Base-by-base conservation (phyloP, 352 stramenopile genomes). In the Pythium volutum region DNA sequence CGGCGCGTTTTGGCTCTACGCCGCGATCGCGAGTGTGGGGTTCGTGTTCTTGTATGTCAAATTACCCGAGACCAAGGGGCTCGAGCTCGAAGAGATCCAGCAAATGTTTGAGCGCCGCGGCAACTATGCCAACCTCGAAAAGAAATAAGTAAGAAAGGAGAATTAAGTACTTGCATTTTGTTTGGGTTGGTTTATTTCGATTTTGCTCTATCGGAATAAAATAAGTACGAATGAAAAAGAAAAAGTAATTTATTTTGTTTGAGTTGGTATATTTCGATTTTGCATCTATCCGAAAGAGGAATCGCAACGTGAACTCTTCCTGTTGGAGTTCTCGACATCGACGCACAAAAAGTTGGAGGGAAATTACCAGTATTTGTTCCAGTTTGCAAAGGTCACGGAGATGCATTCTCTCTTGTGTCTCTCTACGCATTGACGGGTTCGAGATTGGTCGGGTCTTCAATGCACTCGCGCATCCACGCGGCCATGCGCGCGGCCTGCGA, bases 1-100 rank as follows among this genome's bases (percentile, higher is more conserved):
- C 41, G 84, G 84, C 7, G 84, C 92, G 3, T 98, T 98, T 76
- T 97, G 88, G 85, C 56, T 98, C 46, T 98, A 98, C 64, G 87
- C 79, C 0, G 50, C 50, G 6, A 73, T 98, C 46, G 79, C 88
- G 1, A 45, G 87, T 8, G 49, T 87, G 18, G 93, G 93, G 14
- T 78, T 82, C 29, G 59, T 79, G 0, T 97, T 85, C 68, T 60
- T 98, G 4, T 95, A 77, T 65, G 67, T 70, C 50, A 65, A 70
- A 46, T 65, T 98, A 39, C 95, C 93, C 0, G 95, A 98, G 77
- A 98, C 93, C 14, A 97, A 98, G 46, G 95, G 95, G 5, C 66
- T 97, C 15, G 77, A 76, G 31, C 81, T 98, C 1, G 95, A 98
- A 67, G 90, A 98, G 47, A 97, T 98, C 56, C 84, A 97, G 69